Conservation (phyloP, 1,139 yeast genomes). For the Sugiyamaella paludigena region DNA sequence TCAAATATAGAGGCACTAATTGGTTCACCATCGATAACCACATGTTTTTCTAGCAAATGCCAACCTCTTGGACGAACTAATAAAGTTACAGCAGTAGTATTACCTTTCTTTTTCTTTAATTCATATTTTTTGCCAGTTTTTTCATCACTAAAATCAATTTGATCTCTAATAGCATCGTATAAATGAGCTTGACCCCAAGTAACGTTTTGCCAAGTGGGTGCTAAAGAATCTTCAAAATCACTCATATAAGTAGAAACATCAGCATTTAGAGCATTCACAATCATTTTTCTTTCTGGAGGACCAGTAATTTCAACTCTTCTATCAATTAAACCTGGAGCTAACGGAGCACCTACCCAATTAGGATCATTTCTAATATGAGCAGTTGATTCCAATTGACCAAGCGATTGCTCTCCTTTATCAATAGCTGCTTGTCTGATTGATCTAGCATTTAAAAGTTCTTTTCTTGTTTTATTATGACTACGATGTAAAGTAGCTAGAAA, state of each 20-base stretch:
- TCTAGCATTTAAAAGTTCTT: conserved; percentile 58
- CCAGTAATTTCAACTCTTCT: conserved; percentile 42
- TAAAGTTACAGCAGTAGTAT: conserved; percentile 53
- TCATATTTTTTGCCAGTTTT: conserved; percentile 55
- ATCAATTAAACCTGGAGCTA: conserved; percentile 60
- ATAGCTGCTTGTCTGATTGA: conserved; percentile 56
- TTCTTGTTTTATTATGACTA: conserved; percentile 59
- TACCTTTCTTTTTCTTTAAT: conserved; percentile 36
- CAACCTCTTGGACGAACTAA: conserved; percentile 83
- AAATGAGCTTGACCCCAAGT: conserved; percentile 88
- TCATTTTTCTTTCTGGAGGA: conserved; percentile 85
- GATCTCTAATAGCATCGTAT: conserved; percentile 77
- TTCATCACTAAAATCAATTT: conserved; percentile 61
- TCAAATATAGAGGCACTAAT: conserved; percentile 71
- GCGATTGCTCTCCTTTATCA: conserved; percentile 65
- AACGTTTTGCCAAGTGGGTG: conserved; percentile 93
- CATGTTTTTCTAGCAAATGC: conserved; percentile 74
- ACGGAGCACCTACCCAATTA: conserved; percentile 73
- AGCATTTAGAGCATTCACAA: conserved; percentile 87
- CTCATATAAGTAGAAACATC: conserved; percentile 91
- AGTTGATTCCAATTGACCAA: conserved; percentile 66
- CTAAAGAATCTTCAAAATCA: conserved; percentile 90
- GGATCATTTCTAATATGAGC: conserved; percentile 64
- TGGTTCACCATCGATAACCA: conserved; percentile 69
- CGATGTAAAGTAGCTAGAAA: conserved; percentile 72